These are phyloP conservation scores for Domatiomyces catenatus DNA, from an alignment of 2,329 filamentous ascomycete species.

Conservation along the genomic window DNA sequence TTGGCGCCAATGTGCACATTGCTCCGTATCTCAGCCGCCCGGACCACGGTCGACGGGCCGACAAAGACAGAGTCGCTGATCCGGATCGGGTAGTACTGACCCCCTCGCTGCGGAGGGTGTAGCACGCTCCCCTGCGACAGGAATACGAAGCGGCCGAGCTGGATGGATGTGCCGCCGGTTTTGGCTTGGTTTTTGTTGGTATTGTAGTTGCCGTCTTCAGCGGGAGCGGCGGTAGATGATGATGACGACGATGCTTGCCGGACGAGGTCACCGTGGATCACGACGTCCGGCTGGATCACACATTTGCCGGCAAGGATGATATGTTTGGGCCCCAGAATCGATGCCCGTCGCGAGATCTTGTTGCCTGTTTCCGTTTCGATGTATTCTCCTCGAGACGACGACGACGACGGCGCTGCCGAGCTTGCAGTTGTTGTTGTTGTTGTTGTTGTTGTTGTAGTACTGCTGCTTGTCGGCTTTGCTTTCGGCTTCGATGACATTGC, in stretches of 20 bases:
- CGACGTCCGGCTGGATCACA: constrained; percentile 87
- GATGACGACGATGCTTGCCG: constrained; percentile 29
- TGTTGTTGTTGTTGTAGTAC: too few species aligned
- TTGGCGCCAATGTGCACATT: constrained; percentile 73
- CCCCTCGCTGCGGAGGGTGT: constrained; percentile 66
- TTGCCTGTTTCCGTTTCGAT: constrained; percentile 98
- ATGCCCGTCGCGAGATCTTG: constrained; percentile 85
- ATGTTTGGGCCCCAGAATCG: constrained; percentile 88
- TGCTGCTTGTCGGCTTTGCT: too few species aligned
- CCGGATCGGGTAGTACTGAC: constrained; percentile 78
- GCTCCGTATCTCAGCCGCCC: constrained; percentile 67
- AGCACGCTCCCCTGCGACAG: constrained; percentile 64
- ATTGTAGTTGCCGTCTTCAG: neutral
- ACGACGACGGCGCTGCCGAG: too few species aligned
- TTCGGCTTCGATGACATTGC: too few species aligned
- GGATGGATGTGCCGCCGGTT: constrained; percentile 42
- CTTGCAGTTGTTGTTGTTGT: constrained; percentile 44
- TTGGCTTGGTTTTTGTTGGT: neutral
- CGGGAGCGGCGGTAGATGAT: constrained; percentile 18
- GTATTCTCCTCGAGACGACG: constrained; percentile 60
- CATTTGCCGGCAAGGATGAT: constrained; percentile 95
- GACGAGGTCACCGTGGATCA: constrained; percentile 79
- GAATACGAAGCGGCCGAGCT: constrained; percentile 83
- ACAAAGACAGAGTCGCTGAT: constrained; percentile 93
- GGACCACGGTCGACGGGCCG: constrained; percentile 57